phyloP scores from a whole-genome alignment of 805 yeast species.

The Pichia rugopelliculosa region DNA sequence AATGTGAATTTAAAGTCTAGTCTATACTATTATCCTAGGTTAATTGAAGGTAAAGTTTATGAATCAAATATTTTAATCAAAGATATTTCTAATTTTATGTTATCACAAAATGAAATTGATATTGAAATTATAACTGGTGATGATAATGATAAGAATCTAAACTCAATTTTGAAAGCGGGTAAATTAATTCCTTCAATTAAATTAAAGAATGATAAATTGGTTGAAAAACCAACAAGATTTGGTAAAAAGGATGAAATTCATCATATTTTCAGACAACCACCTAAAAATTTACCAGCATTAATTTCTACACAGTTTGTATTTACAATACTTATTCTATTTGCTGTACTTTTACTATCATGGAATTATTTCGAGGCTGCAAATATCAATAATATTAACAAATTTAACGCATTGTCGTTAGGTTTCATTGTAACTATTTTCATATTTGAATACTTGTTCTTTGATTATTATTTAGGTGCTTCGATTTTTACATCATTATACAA shows the following conservation, averaged over 20 bases:
- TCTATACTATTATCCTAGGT: conserved; percentile 19
- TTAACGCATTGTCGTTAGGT: conserved; percentile 21
- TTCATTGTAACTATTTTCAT: conserved; percentile 43
- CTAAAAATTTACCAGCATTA: conserved; percentile 41
- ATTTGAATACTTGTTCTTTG: conserved; percentile 46
- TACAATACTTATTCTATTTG: conserved; percentile 35
- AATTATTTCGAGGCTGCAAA: conserved; percentile 29
- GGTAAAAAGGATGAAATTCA: conserved; percentile 53
- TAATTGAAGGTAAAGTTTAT: conserved; percentile 8
- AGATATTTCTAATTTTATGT: conserved; percentile 20
- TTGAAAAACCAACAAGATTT: conserved; percentile 29
- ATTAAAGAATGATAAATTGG: conserved; percentile 6
- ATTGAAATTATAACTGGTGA: conserved; percentile 26
- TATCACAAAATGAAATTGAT: conserved; percentile 14
- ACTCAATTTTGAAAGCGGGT: conserved; percentile 15
- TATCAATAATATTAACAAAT: conserved; percentile 29
- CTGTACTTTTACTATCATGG: conserved; percentile 40
- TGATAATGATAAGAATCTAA: conserved; percentile 10
- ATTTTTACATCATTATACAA: conserved; percentile 53
- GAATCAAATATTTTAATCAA: conserved; percentile 12
- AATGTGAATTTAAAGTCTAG: conserved; percentile 10
- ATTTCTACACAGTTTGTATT: conserved; percentile 47
- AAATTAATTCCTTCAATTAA: conserved; percentile 15
- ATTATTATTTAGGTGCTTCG: conserved; percentile 51
- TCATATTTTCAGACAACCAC: conserved; percentile 53